Base-by-base conservation (phyloP, 2,329 filamentous ascomycete genomes). In the Scytalidium lignicola region DNA sequence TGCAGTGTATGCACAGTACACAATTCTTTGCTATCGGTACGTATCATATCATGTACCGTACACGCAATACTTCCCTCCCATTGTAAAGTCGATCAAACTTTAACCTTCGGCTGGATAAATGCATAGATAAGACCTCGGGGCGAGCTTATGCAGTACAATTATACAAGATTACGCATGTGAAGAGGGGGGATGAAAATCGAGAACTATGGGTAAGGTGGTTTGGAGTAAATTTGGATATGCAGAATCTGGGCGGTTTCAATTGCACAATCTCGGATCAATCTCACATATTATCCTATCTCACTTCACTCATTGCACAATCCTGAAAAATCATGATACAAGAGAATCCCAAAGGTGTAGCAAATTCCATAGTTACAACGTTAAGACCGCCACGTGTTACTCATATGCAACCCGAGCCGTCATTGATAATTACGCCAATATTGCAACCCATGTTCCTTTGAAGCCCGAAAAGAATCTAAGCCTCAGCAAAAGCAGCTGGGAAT, bases 401-500 rank as follows among this genome's bases (percentile, higher is more conserved):
- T 17, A 17, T 37, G 32, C n/a, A 37, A 37, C n/a, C 8, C 32
- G 32, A 37, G 32, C n/a, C 10, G 15, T 37, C 45, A 47, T 41
- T 47, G 45, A 37, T 41, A 47, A 41, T 28, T 47, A 47, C 45
- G 45, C 45, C 45, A 22, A 47, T 32, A 39, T 46, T 28, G 15
- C 45, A 41, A 41, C 21, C 39, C 21, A 41, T 6, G 10, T 26
- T 26, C 23, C 23, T 6, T 26, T 26, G 17, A 37, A 37, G 15
- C 32, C 22, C 10, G 17, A n/a, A 22, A 17, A 20, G 37, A 50
- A 53, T 58, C 49, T 64, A 64, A 52, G 61, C 62, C 57, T 64
- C 62, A 46, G 61, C 74, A 78, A 95, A 99, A 70, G 93, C 93
- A 58, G 88, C 86, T 65, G 93, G 93, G 89, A 96, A 99, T 66